Percentiles rank a stretch among this genome's conserved stretches.
These are phyloP conservation scores for Xerocomus nothofagi DNA, from an alignment of 1,284 basidiomycete genomes.

Conservation along the genomic window DNA sequence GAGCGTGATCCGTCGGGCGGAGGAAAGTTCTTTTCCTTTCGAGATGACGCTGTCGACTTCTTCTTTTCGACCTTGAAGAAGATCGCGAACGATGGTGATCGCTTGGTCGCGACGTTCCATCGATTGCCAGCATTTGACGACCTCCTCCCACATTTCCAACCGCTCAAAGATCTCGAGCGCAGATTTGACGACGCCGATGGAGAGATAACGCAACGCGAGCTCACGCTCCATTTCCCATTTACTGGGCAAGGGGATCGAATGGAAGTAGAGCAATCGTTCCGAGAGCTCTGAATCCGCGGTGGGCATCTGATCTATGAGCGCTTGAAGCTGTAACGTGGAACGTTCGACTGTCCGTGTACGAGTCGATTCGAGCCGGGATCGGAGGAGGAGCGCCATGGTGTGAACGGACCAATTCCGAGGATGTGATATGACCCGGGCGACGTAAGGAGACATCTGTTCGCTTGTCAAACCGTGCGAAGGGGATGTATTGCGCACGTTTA, in stretches of 20 bases:
- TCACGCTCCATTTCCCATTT: conserved; percentile 92
- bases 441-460: conserved; percentile 90
- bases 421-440: conserved; percentile 82
- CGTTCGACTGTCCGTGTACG: conserved; percentile 91
- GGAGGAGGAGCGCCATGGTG: conserved; percentile 90
- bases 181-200: conserved; percentile 82
- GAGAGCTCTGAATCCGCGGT: conserved; percentile 69
- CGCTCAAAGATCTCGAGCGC: conserved; percentile 91
- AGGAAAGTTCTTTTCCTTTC: conserved; percentile 52
- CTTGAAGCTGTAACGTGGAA: conserved; percentile 86
- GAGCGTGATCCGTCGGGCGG: conserved; percentile 47
- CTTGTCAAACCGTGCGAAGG: conserved; percentile 84
- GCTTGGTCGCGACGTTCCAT: conserved; percentile 80
- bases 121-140: conserved; percentile 79
- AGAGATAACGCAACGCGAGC: conserved; percentile 78
- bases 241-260: conserved; percentile 78
- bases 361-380: conserved; percentile 83
- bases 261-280: conserved; percentile 79
- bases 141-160: conserved; percentile 97
- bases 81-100: conserved; percentile 75
- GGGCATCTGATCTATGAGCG: conserved; percentile 93
- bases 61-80: conserved; percentile 79
- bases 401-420: conserved; percentile 93
- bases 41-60: conserved; percentile 77
- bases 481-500: conserved; percentile 87